Base-by-base conservation (phyloP, 352 stramenopile species). In the Globisporangium iwayamae region DNA sequence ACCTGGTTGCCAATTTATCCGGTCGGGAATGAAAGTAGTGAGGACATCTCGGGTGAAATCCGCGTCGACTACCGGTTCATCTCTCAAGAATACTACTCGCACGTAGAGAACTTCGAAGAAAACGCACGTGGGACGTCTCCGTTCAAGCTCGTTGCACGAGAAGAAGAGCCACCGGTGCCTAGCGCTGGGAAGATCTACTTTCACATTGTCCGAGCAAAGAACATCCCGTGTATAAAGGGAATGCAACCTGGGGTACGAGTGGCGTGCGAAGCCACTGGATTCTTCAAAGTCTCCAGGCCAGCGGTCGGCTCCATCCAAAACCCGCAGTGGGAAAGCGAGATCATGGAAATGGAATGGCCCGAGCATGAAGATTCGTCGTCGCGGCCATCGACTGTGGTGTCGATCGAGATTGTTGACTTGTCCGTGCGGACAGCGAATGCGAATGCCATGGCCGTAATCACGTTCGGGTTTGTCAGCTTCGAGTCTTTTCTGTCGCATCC, bases 51-150 rank as follows among this genome's bases (percentile, higher is more conserved):
- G 11, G 78, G 75, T 4, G 73, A 84, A 18, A 56, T 87, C 28
- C 78, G 78, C 2, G 50, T 83, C 9, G 78, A 87, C 54, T 87
- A 83, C 60, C 75, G 75, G 2, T 87, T 87, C 56, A 48, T 84
- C 7, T 68, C 71, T 4, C 50, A 73, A 18, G 65, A 69, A 10
- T 77, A 73, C 46, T 79, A 72, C n/a, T 39, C 64, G 2, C 55
- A 57, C 30, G 41, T 50, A 4, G 53, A 65, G 43, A 54, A 48
- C 9, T 64, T 47, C 1, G 62, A 67, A 59, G 34, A 38, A 14
- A 46, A 59, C 5, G 9, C 60, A 3, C 1, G 52, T 8, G 22
- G 25, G 11, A 58, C 43, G 7, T 61, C 50, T 32, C 67, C 56
- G 8, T 50, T 59, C 22, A 65, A 59, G 25, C 45, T 56, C 16